phyloP scores from a whole-genome alignment of 371 early-diverging fungal genomes.

The Syncephalastrum racemosum region DNA sequence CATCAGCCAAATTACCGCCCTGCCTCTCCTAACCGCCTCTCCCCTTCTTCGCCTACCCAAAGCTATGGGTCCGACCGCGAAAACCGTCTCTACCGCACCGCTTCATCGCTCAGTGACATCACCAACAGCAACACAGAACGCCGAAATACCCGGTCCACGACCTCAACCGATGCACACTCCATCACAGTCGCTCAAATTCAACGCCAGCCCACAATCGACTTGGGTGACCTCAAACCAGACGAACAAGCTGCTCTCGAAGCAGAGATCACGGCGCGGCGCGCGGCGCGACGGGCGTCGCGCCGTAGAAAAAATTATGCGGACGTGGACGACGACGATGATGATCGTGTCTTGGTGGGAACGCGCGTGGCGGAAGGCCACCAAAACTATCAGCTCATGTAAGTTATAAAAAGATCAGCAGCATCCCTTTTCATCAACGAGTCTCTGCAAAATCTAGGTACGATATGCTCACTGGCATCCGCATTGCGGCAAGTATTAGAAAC shows the following conservation, averaged over 20 bases:
- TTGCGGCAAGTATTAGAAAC: constrained; percentile 67
- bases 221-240: constrained; percentile 35
- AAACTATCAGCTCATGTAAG: constrained; percentile 83
- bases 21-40: too few relatives aligned
- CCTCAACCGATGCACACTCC: too few relatives aligned
- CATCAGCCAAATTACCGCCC: too few relatives aligned
- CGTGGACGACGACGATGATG: constrained; percentile 50
- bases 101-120: too few relatives aligned
- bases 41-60: too few relatives aligned
- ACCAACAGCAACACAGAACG: too few relatives aligned
- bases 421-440: background rate
- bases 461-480: constrained; percentile 94
- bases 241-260: constrained; percentile 37
- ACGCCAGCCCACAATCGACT: constrained; percentile 12
- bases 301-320: constrained; percentile 2
- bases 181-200: constrained; percentile 7
- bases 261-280: constrained; percentile 40
- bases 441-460: constrained; percentile 54
- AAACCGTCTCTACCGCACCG: too few relatives aligned
- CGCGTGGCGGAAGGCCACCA: constrained; percentile 65
- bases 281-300: constrained; percentile 35
- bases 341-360: constrained; percentile 61
- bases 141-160: too few relatives aligned
- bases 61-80: too few relatives aligned
- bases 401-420: background rate